A percentile compares a stretch with the other conserved stretches of the same genome.
These are phyloP conservation scores for Taphrina pruni DNA, from an alignment of 1,139 yeast genomes.

Conservation along the genomic window DNA sequence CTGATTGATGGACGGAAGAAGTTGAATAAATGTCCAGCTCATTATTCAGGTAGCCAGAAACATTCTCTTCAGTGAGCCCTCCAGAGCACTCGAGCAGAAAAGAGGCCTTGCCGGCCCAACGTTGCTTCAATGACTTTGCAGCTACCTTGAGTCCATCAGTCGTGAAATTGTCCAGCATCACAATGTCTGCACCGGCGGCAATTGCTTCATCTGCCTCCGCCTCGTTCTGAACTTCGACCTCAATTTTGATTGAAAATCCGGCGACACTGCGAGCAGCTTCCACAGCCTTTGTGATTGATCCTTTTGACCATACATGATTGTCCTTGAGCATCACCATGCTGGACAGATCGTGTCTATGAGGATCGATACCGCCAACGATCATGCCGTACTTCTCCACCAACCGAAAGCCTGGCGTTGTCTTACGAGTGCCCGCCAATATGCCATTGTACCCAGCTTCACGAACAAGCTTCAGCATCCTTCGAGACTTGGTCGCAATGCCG, in stretches of 20 bases:
- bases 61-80: slow-evolving; percentile 76
- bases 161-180: slow-evolving; percentile 89
- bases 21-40: slow-evolving; percentile 91
- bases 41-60: slow-evolving; percentile 68
- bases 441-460: slow-evolving; percentile 77
- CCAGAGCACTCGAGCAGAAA: slow-evolving; percentile 90
- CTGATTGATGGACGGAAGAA: slow-evolving; percentile 91
- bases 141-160: slow-evolving; percentile 70
- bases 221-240: slow-evolving; percentile 86
- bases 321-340: slow-evolving; percentile 97
- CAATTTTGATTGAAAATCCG: slow-evolving; percentile 89
- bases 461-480: slow-evolving; percentile 65
- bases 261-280: slow-evolving; percentile 75
- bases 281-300: slow-evolving; percentile 82
- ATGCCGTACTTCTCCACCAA: slow-evolving; percentile 87
- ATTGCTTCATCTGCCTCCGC: slow-evolving; percentile 90
- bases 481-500: slow-evolving; percentile 86
- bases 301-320: slow-evolving; percentile 90
- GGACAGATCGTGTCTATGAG: slow-evolving; percentile 88
- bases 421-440: slow-evolving; percentile 93
- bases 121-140: slow-evolving; percentile 65
- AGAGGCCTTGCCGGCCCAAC: slow-evolving; percentile 61
- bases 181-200: slow-evolving; percentile 91
- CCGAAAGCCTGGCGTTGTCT: slow-evolving; percentile 95
- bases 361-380: slow-evolving; percentile 94